Conservation (phyloP, 2,329 filamentous ascomycete species). For the Exophiala spinifera region DNA sequence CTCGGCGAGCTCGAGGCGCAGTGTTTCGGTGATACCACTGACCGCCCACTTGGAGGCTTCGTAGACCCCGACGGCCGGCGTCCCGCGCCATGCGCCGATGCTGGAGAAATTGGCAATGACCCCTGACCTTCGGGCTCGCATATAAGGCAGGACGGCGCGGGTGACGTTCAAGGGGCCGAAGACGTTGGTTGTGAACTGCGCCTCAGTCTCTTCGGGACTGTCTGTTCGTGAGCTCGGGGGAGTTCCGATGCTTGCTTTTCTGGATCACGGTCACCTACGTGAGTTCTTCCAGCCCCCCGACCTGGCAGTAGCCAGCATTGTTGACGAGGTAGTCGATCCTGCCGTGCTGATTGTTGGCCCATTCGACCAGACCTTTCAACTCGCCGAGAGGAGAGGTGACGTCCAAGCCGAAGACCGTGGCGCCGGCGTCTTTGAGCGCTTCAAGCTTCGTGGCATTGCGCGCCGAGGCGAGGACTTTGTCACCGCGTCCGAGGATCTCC, state of each 20-base stretch:
- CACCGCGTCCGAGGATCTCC: slow-evolving; percentile 31
- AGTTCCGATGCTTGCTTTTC: background rate
- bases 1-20: slow-evolving; percentile 33
- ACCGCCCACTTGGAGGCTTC: slow-evolving; percentile 38
- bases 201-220: slow-evolving; percentile 22
- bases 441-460: slow-evolving; percentile 32
- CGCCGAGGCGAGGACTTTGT: slow-evolving; percentile 38
- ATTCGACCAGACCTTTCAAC: slow-evolving; percentile 14
- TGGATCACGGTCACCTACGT: slow-evolving; percentile 16
- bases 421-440: slow-evolving; percentile 30
- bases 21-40: slow-evolving; percentile 27
- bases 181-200: slow-evolving; percentile 35
- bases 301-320: slow-evolving; percentile 34
- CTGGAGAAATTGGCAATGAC: slow-evolving; percentile 37
- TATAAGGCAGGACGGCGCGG: slow-evolving; percentile 37
- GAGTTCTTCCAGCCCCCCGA: slow-evolving; percentile 33
- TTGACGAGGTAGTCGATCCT: slow-evolving; percentile 28
- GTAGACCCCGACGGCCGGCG: slow-evolving; percentile 34
- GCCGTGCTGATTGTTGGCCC: slow-evolving; percentile 22
- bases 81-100: slow-evolving; percentile 20
- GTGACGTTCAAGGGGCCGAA: slow-evolving; percentile 39
- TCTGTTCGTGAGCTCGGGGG: slow-evolving; percentile 18
- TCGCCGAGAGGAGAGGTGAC: slow-evolving; percentile 25
- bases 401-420: slow-evolving; percentile 28
- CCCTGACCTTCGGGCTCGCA: slow-evolving; percentile 30